A percentile compares a stretch with the other conserved stretches of the same genome.
phyloP scores from a whole-genome alignment of 345 rosid genomes.

The Clausena lansium region DNA sequence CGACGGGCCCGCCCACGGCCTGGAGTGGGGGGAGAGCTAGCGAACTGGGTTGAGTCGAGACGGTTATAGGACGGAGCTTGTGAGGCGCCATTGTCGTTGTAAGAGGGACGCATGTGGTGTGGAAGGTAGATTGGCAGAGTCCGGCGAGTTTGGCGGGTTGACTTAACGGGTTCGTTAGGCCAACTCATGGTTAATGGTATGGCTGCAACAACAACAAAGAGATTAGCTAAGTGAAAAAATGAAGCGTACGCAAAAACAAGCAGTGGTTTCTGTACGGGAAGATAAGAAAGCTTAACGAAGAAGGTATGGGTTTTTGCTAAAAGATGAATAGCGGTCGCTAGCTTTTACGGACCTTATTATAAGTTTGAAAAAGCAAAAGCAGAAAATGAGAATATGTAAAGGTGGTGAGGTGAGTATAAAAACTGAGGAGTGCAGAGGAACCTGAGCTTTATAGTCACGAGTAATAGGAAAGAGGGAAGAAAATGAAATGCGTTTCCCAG shows the following conservation, averaged over 20 bases:
- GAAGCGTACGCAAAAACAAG: background rate
- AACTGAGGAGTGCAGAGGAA: background rate
- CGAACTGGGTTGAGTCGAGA: slow-evolving; percentile 10
- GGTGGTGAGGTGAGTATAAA: background rate
- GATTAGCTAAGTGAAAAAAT: background rate
- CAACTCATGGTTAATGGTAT: slow-evolving; percentile 16
- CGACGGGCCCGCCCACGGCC: slow-evolving; percentile 20
- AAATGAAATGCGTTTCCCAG: slow-evolving; percentile 7
- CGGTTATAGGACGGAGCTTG: background rate
- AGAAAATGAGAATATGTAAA: background rate
- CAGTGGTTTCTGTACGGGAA: background rate
- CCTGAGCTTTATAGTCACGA: too few species aligned
- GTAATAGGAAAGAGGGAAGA: background rate
- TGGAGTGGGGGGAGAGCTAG: background rate
- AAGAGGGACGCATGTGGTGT: slow-evolving; percentile 25
- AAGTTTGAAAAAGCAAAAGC: too few species aligned
- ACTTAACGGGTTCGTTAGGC: slow-evolving; percentile 4
- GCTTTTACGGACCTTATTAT: too few species aligned
- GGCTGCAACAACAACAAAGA: background rate
- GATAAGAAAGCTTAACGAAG: background rate
- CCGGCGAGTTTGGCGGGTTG: slow-evolving; percentile 21
- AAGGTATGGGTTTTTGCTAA: background rate
- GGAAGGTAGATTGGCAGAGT: slow-evolving; percentile 27
- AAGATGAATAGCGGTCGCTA: too few species aligned
- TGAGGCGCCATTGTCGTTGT: background rate